phyloP scores from a whole-genome alignment of 1,284 basidiomycete genomes.

The Quambalaria eucalypti region DNA sequence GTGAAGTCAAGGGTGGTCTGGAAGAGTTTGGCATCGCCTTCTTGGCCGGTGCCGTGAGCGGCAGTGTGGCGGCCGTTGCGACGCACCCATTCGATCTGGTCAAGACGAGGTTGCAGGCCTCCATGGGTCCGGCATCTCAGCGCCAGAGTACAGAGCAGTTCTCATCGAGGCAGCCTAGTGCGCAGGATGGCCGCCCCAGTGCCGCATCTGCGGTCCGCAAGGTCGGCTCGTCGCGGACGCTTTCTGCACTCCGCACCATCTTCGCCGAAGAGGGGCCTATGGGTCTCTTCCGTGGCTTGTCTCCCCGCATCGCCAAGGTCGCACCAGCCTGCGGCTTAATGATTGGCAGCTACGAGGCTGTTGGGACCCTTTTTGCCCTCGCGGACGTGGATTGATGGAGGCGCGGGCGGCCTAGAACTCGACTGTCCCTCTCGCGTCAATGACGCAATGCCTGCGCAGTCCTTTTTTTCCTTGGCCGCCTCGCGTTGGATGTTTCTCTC shows the following conservation, averaged over 20 bases:
- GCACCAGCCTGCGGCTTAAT: constrained; percentile 97
- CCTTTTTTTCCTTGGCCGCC: no score
- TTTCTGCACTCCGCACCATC: constrained; percentile 58
- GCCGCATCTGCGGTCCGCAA: constrained; percentile 2
- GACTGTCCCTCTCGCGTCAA: no score
- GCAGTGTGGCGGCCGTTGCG: constrained; percentile 65
- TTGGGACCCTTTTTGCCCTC: constrained; percentile 16
- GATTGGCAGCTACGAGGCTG: constrained; percentile 87
- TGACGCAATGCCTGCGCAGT: no score
- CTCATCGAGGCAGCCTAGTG: constrained; percentile 1
- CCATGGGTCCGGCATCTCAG: not conserved
- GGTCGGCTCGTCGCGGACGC: not conserved
- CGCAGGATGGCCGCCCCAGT: constrained; percentile 1
- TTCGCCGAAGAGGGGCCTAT: constrained; percentile 65
- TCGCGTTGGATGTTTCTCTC: no score
- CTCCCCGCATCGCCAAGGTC: constrained; percentile 85
- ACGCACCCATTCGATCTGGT: constrained; percentile 95
- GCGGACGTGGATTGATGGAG: not conserved
- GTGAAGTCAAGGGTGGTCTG: constrained; percentile 57
- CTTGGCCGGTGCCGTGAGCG: constrained; percentile 60
- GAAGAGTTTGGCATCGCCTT: constrained; percentile 68
- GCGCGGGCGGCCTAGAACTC: no score
- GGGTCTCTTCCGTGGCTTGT: constrained; percentile 74
- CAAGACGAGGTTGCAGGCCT: constrained; percentile 75
- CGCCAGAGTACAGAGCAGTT: not conserved